Evolutionary conservation across 2,329 filamentous ascomycete species (phyloP).

Genomic region (Xylariales sp.): DNA sequence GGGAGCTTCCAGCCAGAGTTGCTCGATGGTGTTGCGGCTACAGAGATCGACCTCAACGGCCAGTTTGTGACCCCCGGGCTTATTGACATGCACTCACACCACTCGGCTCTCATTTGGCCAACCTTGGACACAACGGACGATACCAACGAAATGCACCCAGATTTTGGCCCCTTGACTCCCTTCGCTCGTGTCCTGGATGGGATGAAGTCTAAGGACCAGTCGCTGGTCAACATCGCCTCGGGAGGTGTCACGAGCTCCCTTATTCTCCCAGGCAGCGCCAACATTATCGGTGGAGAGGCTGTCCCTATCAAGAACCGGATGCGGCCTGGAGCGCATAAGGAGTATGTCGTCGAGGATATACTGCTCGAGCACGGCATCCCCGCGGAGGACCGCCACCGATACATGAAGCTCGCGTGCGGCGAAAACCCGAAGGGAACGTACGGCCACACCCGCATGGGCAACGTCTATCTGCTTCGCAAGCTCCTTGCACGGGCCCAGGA

Average conservation of each 20-base stretch:
- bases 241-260: conserved; percentile 40
- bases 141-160: conserved; percentile 28
- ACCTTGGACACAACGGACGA: conserved; percentile 24
- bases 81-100: conserved; percentile 42
- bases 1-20: conserved; percentile 7
- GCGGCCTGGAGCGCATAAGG: conserved; percentile 25
- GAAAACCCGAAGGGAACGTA: conserved; percentile 37
- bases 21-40: conserved; percentile 9
- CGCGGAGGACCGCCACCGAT: conserved; percentile 24
- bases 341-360: conserved; percentile 36
- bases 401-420: conserved; percentile 43
- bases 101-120: conserved; percentile 30
- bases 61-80: conserved; percentile 38
- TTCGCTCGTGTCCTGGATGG: conserved; percentile 32
- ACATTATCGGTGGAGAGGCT: conserved; percentile 41
- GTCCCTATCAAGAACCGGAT: conserved; percentile 34
- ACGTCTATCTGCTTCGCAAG: conserved; percentile 32
- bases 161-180: conserved; percentile 30
- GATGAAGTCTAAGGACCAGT: conserved; percentile 36
- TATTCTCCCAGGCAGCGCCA: conserved; percentile 37
- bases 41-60: conserved; percentile 28
- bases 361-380: conserved; percentile 34
- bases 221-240: conserved; percentile 31
- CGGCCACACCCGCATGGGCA: conserved; percentile 33
- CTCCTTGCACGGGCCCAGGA: conserved; percentile 32